Evolutionary conservation across 148 eudicot species (phyloP).

Genomic region (Camellia sinensis): DNA sequence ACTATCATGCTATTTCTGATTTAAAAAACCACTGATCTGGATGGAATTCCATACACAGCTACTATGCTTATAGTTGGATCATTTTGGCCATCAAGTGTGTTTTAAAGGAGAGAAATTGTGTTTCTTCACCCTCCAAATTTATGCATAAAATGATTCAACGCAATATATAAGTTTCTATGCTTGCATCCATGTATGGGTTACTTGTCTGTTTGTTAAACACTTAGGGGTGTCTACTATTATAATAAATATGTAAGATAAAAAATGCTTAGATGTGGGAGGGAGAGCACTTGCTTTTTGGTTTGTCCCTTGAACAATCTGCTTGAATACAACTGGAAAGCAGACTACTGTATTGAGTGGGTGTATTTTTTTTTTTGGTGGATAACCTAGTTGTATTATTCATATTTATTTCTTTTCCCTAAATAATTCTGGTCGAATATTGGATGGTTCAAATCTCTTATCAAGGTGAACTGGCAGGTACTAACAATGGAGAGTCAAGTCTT

Average conservation of each 20-base stretch:
- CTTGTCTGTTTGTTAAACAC: not conserved
- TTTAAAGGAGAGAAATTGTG: not conserved
- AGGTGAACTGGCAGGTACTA: slow-evolving; percentile 49
- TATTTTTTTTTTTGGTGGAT: not conserved
- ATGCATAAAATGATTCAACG: not conserved
- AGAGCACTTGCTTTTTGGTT: not conserved
- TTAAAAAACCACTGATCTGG: not conserved
- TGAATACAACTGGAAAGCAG: not conserved
- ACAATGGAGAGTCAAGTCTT: slow-evolving; percentile 71
- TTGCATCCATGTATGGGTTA: not conserved
- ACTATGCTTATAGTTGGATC: not conserved
- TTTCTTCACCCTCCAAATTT: not conserved
- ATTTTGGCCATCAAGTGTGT: not conserved
- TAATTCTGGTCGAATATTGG: not conserved
- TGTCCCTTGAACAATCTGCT: not conserved
- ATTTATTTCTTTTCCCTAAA: not conserved
- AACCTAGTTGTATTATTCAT: not conserved
- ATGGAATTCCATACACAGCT: not conserved
- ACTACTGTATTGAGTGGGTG: not conserved
- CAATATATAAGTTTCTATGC: not conserved
- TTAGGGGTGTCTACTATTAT: not conserved
- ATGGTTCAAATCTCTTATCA: slow-evolving; percentile 19
- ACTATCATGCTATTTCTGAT: not conserved
- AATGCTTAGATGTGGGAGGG: not conserved
- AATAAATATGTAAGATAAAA: not conserved